Conservation (phyloP, 148 eudicot genomes). For the Camellia sinensis region DNA sequence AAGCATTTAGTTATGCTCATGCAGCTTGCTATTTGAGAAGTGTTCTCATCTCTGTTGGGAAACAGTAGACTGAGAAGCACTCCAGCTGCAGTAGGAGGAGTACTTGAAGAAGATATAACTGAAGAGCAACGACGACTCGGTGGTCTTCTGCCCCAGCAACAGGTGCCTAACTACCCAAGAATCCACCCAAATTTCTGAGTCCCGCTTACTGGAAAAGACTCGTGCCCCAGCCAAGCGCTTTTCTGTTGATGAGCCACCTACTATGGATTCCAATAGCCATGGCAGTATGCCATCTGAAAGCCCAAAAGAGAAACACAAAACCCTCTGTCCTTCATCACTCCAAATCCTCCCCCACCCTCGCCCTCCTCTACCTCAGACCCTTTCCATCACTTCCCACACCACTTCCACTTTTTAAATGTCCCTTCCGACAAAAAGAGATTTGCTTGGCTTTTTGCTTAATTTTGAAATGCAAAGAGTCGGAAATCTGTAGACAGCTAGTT, state of each 20-base stretch:
- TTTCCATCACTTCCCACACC: too few species aligned
- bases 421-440: too few species aligned
- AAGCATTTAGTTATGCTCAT: background rate
- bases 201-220: slow-evolving; percentile 30
- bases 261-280: slow-evolving; percentile 45
- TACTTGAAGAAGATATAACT: slow-evolving; percentile 51
- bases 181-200: slow-evolving; percentile 42
- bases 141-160: slow-evolving; percentile 25
- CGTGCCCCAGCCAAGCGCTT: slow-evolving; percentile 27
- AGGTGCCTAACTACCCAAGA: slow-evolving; percentile 25
- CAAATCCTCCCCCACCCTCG: too few species aligned
- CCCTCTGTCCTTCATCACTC: too few species aligned
- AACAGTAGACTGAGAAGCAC: slow-evolving; percentile 58
- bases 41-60: slow-evolving; percentile 24
- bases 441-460: too few species aligned
- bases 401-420: too few species aligned
- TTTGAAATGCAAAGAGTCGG: too few species aligned
- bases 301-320: background rate
- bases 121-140: slow-evolving; percentile 60
- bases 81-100: slow-evolving; percentile 61
- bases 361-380: too few species aligned
- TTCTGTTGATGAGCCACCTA: slow-evolving; percentile 48
- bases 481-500: too few species aligned
- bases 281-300: slow-evolving; percentile 25
- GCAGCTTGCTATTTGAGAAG: slow-evolving; percentile 1